Evolutionary conservation across 805 yeast genomes (phyloP).

Genomic region (Debaryomyces maramus): DNA sequence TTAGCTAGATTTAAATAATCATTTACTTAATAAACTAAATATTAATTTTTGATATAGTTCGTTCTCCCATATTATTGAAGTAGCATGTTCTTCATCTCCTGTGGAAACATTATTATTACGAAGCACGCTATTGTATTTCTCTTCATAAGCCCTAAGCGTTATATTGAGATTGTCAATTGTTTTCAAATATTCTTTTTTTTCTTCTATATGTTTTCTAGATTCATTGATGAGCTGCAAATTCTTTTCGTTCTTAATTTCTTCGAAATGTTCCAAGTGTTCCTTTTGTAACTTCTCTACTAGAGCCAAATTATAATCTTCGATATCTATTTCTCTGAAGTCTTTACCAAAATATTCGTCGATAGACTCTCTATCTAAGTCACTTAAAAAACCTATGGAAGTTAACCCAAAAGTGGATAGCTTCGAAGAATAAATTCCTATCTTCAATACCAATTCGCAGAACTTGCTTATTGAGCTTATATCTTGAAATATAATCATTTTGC

Average conservation of each 20-base stretch:
- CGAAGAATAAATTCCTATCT: slow-evolving; percentile 22
- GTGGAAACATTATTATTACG: slow-evolving; percentile 6
- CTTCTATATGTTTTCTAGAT: slow-evolving; percentile 2
- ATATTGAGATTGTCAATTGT: slow-evolving; percentile 3
- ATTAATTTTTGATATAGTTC: slow-evolving; percentile 17
- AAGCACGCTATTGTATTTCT: not conserved
- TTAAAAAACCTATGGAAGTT: slow-evolving; percentile 16
- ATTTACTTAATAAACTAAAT: slow-evolving; percentile 11
- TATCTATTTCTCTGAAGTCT: slow-evolving; percentile 5
- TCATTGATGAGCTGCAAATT: slow-evolving; percentile 6
- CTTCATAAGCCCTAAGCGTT: not conserved
- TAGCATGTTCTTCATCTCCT: slow-evolving; percentile 13
- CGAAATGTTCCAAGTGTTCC: not conserved
- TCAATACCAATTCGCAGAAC: slow-evolving; percentile 17
- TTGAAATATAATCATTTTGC: slow-evolving; percentile 14
- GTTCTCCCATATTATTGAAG: slow-evolving; percentile 25
- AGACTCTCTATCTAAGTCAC: slow-evolving; percentile 13
- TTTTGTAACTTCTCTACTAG: not conserved
- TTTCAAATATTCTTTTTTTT: slow-evolving; percentile 2
- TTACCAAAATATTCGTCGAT: slow-evolving; percentile 12
- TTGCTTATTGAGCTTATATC: slow-evolving; percentile 15
- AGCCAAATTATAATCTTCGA: slow-evolving; percentile 1
- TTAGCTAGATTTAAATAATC: slow-evolving; percentile 47
- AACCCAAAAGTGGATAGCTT: slow-evolving; percentile 19
- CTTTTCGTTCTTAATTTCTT: slow-evolving; percentile 4